A percentile compares a stretch with the other conserved stretches of the same genome.
phyloP scores from a whole-genome alignment of 2,329 filamentous ascomycete genomes.

The Pseudogymnoascus sp. region DNA sequence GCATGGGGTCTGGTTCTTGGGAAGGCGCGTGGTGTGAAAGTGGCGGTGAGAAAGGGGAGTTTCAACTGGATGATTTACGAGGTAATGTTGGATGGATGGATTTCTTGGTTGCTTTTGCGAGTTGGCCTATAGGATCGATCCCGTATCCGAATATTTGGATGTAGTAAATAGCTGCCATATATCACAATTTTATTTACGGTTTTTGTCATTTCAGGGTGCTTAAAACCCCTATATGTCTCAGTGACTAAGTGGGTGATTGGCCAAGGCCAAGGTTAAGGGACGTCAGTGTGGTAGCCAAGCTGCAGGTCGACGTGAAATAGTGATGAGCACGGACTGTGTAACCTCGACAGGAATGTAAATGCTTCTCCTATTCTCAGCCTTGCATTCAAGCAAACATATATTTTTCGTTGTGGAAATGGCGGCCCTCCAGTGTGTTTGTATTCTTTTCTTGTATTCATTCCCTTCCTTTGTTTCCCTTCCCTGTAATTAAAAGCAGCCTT shows the following conservation, averaged over 20 bases:
- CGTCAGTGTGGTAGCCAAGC: background rate
- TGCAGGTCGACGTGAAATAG: background rate
- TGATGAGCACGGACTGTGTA: background rate
- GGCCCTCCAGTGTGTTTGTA: background rate
- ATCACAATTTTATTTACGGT: background rate
- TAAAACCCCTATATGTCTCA: background rate
- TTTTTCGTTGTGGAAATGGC: background rate
- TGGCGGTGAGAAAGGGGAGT: background rate
- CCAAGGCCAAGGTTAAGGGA: background rate
- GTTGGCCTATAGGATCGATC: background rate
- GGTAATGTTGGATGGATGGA: background rate
- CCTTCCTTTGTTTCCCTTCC: background rate
- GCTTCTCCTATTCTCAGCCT: background rate
- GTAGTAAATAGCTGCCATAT: constrained; percentile 5
- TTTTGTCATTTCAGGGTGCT: background rate
- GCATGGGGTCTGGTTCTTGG: background rate
- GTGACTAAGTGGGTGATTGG: background rate
- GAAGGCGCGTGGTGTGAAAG: background rate
- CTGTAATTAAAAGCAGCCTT: background rate
- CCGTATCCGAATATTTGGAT: background rate
- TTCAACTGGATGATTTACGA: background rate
- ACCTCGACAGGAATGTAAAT: background rate
- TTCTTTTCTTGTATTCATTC: background rate
- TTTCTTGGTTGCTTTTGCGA: background rate
- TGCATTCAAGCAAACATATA: background rate